Evolutionary conservation across 2,329 filamentous ascomycete species (phyloP), one percentile per base, ranked within the genome.

Genomic region (Mycosphaerelloides madeirae): DNA sequence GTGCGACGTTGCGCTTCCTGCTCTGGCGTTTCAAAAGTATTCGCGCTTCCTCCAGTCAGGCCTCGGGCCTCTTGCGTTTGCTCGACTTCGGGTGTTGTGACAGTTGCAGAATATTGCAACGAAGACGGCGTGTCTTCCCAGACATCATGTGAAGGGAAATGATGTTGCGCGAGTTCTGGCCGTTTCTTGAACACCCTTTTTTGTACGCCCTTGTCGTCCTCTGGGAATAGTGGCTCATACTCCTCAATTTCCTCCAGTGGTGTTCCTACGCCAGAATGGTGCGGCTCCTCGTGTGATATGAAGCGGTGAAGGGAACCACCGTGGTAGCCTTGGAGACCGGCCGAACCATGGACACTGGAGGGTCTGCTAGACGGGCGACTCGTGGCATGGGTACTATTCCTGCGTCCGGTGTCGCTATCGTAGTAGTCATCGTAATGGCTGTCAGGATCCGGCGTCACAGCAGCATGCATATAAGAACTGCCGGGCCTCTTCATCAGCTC

Each of bases 111-210:
- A 38, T 80, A 81, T 59, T 93, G 82, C 41, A 87, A 75, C 67
- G 89, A 95, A 61, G 83, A 85, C 3, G 94, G 93, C 0, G 88
- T 84, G 65, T 98, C 94, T 70, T 98, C 93, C 93, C 93, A 98
- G 31, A 97, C 80, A 64, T 98, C 93, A 41, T 90, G 85, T 65
- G 90, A 96, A 1, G 93, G 93, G 67, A 98, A 98, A 50, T 84
- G 84, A 52, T 75, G 71, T 32, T 53, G 52, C 39, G 69, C 68
- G 46, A 73, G 63, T 41, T 68, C 70, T 20, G 72, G 70, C 33
- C 72, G 68, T 64, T 79, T 81, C 54, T 81, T 71, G 52, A 75
- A 75, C 46, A 80, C 74, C 25, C 70, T 69, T 25, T 73, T 68
- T 38, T 75, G 61, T 7, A 75, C 67, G 52, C 75, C 75, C 42